These are phyloP conservation scores for Zygotorulaspora mrakii DNA, from an alignment of 1,139 yeast species.

Conservation along the genomic window DNA sequence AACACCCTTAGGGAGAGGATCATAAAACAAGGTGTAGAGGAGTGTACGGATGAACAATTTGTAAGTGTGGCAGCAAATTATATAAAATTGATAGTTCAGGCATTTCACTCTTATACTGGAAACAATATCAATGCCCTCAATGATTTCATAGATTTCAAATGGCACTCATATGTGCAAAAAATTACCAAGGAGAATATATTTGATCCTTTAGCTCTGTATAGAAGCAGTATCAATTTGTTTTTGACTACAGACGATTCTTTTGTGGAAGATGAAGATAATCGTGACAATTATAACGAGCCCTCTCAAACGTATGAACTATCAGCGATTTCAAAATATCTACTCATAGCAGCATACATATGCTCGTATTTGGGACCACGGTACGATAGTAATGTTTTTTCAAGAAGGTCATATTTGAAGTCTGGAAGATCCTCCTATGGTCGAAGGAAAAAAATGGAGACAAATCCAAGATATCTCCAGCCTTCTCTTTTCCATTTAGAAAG, in stretches of 20 bases:
- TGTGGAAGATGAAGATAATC: slow-evolving; percentile 15
- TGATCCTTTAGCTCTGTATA: slow-evolving; percentile 31
- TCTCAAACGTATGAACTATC: slow-evolving; percentile 43
- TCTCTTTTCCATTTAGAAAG: slow-evolving; percentile 65
- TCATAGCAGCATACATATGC: slow-evolving; percentile 70
- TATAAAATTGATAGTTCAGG: slow-evolving; percentile 31
- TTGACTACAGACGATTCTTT: slow-evolving; percentile 29
- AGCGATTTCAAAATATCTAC: slow-evolving; percentile 53
- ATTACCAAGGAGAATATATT: slow-evolving; percentile 24
- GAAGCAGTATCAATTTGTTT: slow-evolving; percentile 24
- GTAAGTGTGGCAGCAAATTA: slow-evolving; percentile 24
- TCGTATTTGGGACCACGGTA: slow-evolving; percentile 61
- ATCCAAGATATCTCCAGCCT: slow-evolving; percentile 57
- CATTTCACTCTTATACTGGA: slow-evolving; percentile 36
- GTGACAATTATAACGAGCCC: slow-evolving; percentile 19
- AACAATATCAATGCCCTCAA: slow-evolving; percentile 28
- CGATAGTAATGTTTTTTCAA: slow-evolving; percentile 62
- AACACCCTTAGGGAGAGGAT: slow-evolving; percentile 13
- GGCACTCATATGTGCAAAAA: slow-evolving; percentile 27
- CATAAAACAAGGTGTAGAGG: slow-evolving; percentile 13
- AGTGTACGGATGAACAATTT: slow-evolving; percentile 17
- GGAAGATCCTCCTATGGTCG: slow-evolving; percentile 42
- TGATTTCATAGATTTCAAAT: slow-evolving; percentile 34
- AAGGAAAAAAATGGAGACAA: slow-evolving; percentile 47
- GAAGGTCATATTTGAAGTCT: slow-evolving; percentile 45